A percentile compares a stretch with the other conserved stretches of the same genome.
phyloP scores from a whole-genome alignment of 305 asterid genomes.

The Fraxinus dipetala region DNA sequence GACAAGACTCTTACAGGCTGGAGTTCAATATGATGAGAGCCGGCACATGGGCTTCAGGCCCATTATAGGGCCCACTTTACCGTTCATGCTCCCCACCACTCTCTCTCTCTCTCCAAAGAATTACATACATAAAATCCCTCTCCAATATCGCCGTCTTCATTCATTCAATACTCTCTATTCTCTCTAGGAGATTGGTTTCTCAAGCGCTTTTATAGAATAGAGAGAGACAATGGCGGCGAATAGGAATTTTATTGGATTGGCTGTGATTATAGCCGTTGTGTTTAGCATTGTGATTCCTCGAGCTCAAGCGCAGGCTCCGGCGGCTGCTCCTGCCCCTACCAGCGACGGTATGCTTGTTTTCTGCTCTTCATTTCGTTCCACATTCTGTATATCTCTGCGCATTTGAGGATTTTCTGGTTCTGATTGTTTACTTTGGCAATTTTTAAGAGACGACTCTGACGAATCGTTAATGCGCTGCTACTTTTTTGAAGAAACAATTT shows the following conservation, averaged over 20 bases:
- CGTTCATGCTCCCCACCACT: neutral
- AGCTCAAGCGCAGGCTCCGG: constrained; percentile 31
- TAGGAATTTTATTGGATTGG: constrained; percentile 13
- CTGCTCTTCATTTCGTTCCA: neutral
- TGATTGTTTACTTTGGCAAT: neutral
- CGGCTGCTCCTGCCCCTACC: constrained; percentile 50
- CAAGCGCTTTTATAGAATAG: neutral
- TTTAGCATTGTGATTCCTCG: constrained; percentile 20
- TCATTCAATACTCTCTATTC: neutral
- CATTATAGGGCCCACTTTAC: constrained; percentile 1
- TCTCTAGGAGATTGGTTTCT: neutral
- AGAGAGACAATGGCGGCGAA: constrained; percentile 18
- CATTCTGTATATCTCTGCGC: neutral
- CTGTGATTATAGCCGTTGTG: constrained; percentile 26
- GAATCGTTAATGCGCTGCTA: neutral
- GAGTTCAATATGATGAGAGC: neutral
- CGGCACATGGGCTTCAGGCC: constrained; percentile 26
- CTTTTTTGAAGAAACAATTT: neutral
- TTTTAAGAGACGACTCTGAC: neutral
- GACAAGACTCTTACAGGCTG: constrained; percentile 5
- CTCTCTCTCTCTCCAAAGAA: neutral
- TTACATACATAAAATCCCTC: neutral
- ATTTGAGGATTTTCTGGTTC: neutral
- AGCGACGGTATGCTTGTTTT: constrained; percentile 39
- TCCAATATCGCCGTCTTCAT: neutral